phyloP scores from a whole-genome alignment of 768 basidiomycete genomes.

The Holtermannia corniformis region DNA sequence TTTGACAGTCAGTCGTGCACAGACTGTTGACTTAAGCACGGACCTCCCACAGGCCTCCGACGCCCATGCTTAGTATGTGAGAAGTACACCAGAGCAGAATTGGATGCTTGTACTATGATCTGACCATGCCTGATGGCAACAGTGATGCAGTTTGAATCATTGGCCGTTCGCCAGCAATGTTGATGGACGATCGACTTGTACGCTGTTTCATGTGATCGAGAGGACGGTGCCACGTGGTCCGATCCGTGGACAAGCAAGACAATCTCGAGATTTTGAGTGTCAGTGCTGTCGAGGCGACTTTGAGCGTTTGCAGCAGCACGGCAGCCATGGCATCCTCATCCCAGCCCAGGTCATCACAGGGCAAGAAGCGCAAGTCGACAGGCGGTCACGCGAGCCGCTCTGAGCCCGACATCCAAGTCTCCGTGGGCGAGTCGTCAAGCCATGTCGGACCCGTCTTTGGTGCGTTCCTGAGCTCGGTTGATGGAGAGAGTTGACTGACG shows the following conservation, averaged over 20 bases:
- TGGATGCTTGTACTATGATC: too few species aligned
- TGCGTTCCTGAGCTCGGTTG: conserved; percentile 6
- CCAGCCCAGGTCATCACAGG: conserved; percentile 6
- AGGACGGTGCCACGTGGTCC: too few species aligned
- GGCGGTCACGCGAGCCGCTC: conserved; percentile 2
- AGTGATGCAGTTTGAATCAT: too few species aligned
- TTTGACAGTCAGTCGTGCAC: background rate
- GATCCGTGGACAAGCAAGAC: too few species aligned
- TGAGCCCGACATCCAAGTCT: conserved; percentile 11
- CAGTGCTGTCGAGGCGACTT: too few species aligned
- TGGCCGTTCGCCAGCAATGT: too few species aligned
- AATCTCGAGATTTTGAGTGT: too few species aligned
- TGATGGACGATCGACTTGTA: too few species aligned
- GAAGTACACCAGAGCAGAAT: background rate
- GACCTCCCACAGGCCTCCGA: conserved; percentile 44
- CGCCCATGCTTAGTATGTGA: conserved; percentile 35
- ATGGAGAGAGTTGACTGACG: conserved; percentile 1
- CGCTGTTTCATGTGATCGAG: too few species aligned
- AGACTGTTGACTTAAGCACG: conserved; percentile 6
- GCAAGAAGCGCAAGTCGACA: conserved; percentile 29
- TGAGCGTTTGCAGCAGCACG: too few species aligned
- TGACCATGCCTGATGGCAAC: too few species aligned
- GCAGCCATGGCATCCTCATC: background rate
- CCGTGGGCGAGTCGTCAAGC: conserved; percentile 14
- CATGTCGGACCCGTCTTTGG: conserved; percentile 31